Percentiles rank a stretch among this genome's conserved stretches.
These are phyloP conservation scores for Tuber aestivum DNA, from an alignment of 495 filamentous ascomycete genomes.

Conservation along the genomic window DNA sequence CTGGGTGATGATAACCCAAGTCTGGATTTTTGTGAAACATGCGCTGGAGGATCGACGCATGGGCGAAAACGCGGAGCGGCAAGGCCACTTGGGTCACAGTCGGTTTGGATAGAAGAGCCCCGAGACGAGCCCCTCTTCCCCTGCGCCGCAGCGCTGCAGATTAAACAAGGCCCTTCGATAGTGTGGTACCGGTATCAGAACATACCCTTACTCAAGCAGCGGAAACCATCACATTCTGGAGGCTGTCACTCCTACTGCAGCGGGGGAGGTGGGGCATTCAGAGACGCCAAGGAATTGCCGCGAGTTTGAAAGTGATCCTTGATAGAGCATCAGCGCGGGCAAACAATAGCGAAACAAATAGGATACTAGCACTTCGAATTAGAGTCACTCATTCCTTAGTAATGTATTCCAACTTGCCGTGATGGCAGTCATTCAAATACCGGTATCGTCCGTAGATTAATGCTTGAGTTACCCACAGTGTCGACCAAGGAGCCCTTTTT, in stretches of 20 bases:
- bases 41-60: slow-evolving; percentile 33
- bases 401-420: neutral
- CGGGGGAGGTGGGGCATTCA: slow-evolving; percentile 16
- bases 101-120: slow-evolving; percentile 22
- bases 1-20: neutral
- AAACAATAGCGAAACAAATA: slow-evolving; percentile 7
- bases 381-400: slow-evolving; percentile 11
- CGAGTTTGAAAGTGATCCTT: neutral
- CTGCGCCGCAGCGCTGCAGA: slow-evolving; percentile 30
- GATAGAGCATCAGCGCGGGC: neutral
- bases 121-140: slow-evolving; percentile 36
- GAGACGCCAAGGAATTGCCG: neutral
- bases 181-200: too few species aligned
- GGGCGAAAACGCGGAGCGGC: slow-evolving; percentile 23
- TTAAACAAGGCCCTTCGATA: slow-evolving; percentile 20
- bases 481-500: neutral
- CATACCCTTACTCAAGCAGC: slow-evolving; percentile 18
- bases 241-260: slow-evolving; percentile 23
- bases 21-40: slow-evolving; percentile 17
- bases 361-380: neutral
- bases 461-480: slow-evolving; percentile 2
- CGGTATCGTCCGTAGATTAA: neutral
- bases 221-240: slow-evolving; percentile 23
- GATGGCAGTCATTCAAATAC: neutral
- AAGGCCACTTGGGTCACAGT: slow-evolving; percentile 21